phyloP scores from a whole-genome alignment of 192 early-diverging fungal species.

The Globomyces pollinis-pini region DNA sequence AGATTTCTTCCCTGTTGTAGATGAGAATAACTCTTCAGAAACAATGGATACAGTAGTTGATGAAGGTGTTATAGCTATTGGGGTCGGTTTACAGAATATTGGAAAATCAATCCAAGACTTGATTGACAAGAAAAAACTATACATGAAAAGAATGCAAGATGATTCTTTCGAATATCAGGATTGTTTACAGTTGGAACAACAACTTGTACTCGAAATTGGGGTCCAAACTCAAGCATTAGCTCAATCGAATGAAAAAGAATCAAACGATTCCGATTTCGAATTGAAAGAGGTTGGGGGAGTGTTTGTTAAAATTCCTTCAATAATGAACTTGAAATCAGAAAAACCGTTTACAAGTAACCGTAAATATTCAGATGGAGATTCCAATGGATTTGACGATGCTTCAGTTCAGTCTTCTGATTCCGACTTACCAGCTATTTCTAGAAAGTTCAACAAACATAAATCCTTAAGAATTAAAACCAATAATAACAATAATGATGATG shows the following conservation, averaged over 20 bases:
- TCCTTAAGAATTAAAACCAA: background rate
- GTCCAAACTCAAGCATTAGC: constrained; percentile 4
- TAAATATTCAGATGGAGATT: too few species aligned
- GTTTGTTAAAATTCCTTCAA: constrained; percentile 4
- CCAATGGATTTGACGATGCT: background rate
- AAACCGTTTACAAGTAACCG: too few species aligned
- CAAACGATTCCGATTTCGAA: background rate
- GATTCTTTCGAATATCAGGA: constrained; percentile 7
- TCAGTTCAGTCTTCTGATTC: background rate
- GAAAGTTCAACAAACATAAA: background rate
- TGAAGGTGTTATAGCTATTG: constrained; percentile 29
- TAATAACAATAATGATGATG: background rate
- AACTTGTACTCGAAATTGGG: constrained; percentile 3
- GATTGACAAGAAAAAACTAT: constrained; percentile 19
- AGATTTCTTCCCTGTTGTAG: constrained; percentile 8
- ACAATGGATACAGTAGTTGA: constrained; percentile 18
- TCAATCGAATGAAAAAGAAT: background rate
- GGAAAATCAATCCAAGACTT: constrained; percentile 1
- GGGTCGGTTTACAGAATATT: constrained; percentile 31
- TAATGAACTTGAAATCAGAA: background rate
- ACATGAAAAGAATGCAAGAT: background rate
- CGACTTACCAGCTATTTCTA: background rate
- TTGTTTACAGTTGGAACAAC: background rate
- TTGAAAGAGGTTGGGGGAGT: constrained; percentile 10
- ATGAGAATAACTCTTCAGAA: background rate